Conservation (phyloP, 441 rosid genomes). For the Erodium trifolium region DNA sequence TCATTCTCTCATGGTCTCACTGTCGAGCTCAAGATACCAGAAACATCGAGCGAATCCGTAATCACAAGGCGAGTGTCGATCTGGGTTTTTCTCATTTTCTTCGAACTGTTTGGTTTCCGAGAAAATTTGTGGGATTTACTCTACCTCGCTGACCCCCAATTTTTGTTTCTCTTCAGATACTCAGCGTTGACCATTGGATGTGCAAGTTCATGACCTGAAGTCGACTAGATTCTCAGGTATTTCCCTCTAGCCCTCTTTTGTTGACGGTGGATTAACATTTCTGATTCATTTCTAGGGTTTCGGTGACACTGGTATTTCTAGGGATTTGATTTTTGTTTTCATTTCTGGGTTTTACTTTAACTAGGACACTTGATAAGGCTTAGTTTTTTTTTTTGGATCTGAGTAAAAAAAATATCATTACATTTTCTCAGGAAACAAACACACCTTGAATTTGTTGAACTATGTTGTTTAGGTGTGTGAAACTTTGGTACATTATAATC, state of each 20-base stretch:
- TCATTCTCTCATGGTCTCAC: neutral
- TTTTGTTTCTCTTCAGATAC: neutral
- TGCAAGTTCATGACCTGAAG: neutral
- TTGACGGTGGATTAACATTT: neutral
- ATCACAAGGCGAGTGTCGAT: neutral
- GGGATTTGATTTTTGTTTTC: neutral
- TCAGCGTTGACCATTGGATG: neutral
- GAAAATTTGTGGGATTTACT: conserved; percentile 3
- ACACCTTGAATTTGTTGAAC: neutral
- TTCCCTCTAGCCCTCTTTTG: neutral
- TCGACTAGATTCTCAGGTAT: neutral
- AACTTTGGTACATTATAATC: neutral
- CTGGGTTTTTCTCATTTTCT: neutral
- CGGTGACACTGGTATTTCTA: neutral
- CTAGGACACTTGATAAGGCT: too few relatives aligned
- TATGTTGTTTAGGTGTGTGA: neutral
- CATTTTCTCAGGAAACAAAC: neutral
- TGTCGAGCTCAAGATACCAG: neutral
- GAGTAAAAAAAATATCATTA: neutral
- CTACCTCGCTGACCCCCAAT: neutral
- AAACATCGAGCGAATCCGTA: neutral
- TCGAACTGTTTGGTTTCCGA: conserved; percentile 1
- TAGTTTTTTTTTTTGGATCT: neutral
- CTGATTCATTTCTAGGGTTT: neutral
- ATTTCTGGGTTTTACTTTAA: neutral